phyloP scores from a whole-genome alignment of 2,329 filamentous ascomycete genomes.

The Anisogramma anomala region DNA sequence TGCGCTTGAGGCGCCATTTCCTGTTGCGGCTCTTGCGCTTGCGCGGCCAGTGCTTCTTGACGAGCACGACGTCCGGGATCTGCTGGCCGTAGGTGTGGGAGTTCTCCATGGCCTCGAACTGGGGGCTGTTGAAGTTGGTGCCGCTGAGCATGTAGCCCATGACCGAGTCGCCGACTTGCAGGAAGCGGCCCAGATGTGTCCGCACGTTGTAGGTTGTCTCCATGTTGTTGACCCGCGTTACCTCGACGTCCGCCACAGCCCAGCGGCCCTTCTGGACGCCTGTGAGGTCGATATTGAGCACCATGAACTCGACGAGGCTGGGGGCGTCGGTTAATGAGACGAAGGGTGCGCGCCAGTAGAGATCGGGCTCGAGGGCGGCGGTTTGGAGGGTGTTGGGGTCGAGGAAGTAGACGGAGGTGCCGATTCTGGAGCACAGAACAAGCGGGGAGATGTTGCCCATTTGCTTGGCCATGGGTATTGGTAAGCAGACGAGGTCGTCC shows the following conservation, averaged over 20 bases:
- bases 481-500: slow-evolving; percentile 89
- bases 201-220: slow-evolving; percentile 80
- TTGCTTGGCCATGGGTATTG: slow-evolving; percentile 76
- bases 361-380: slow-evolving; percentile 66
- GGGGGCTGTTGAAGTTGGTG: slow-evolving; percentile 82
- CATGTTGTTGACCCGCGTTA: slow-evolving; percentile 77
- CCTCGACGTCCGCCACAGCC: slow-evolving; percentile 74
- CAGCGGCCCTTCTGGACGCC: slow-evolving; percentile 69
- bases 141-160: slow-evolving; percentile 89
- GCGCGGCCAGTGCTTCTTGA: slow-evolving; percentile 92
- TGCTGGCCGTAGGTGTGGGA: slow-evolving; percentile 63
- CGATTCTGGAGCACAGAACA: slow-evolving; percentile 74
- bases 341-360: slow-evolving; percentile 91
- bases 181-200: slow-evolving; percentile 76
- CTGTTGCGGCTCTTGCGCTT: slow-evolving; percentile 73
- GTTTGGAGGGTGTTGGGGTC: slow-evolving; percentile 88
- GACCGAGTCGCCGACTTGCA: slow-evolving; percentile 82
- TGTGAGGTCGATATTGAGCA: slow-evolving; percentile 84
- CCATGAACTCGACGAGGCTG: slow-evolving; percentile 80
- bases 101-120: slow-evolving; percentile 72
- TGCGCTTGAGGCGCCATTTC: slow-evolving; percentile 90
- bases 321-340: slow-evolving; percentile 69
- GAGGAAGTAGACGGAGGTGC: slow-evolving; percentile 78
- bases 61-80: slow-evolving; percentile 84
- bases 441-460: slow-evolving; percentile 83